A percentile compares a stretch with the other conserved stretches of the same genome.
Conservation (phyloP, 345 rosid species). For the Toxicodendron radicans region DNA sequence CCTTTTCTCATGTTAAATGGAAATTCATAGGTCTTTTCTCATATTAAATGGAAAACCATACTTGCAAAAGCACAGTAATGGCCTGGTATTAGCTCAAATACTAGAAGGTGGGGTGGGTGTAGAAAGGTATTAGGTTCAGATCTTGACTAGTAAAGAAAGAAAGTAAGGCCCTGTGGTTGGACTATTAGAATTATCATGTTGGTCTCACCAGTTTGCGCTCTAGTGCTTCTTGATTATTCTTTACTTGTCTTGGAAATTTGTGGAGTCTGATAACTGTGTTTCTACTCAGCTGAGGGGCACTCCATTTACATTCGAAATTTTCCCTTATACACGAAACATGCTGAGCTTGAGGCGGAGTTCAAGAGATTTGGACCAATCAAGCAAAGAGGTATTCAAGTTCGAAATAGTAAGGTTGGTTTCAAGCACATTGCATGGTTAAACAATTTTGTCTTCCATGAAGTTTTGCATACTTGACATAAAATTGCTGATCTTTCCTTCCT, state of each 20-base stretch:
- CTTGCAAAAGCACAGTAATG: background rate
- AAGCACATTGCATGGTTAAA: constrained; percentile 7
- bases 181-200: background rate
- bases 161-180: background rate
- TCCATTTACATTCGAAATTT: constrained; percentile 69
- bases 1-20: constrained; percentile 6
- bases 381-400: constrained; percentile 66
- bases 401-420: constrained; percentile 63
- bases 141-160: background rate
- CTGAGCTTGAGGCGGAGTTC: constrained; percentile 62
- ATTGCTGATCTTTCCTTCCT: constrained; percentile 16
- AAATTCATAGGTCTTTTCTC: background rate
- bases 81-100: background rate
- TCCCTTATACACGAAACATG: constrained; percentile 40
- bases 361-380: constrained; percentile 74
- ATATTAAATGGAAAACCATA: background rate
- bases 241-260: background rate
- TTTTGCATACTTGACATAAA: background rate
- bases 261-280: constrained; percentile 3
- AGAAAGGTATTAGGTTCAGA: background rate
- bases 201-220: background rate
- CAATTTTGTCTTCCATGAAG: background rate
- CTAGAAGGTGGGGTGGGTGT: background rate
- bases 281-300: constrained; percentile 52
- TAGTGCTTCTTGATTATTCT: constrained; percentile 7